Base-by-base conservation (phyloP, 2,329 filamentous ascomycete species). In the Scytalidium lignicola region DNA sequence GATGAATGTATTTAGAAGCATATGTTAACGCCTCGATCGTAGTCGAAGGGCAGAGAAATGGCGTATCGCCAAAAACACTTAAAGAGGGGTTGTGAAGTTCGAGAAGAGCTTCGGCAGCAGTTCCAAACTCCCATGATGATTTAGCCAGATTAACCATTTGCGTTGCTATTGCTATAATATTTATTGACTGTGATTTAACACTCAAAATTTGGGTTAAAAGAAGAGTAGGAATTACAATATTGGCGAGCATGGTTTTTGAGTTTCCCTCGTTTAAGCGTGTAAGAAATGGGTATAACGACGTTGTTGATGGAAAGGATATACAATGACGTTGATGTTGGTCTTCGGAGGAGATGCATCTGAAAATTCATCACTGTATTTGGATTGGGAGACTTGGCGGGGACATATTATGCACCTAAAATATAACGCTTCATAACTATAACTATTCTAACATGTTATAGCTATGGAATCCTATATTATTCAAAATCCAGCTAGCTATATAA, bases 91-190 rank as follows among this genome's bases (percentile, higher is more conserved):
- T 62, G 43, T 66, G 59, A 39, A 70, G 65, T 51, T 73, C 67
- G 5, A 70, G 60, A 1, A 70, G 61, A 2, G 70, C 70, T 60
- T 73, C 62, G 19, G 64, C 61, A 2, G 68, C 65, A 8, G 65
- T 70, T 17, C 67, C 68, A 40, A 67, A 68, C 52, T 74, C 70
- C 70, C 68, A 71, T 52, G 64, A 67, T 37, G 32, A 37, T 17
- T n/a, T 37, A 37, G 32, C 10, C 15, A 37, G 32, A 5, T 13
- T 5, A 13, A 37, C n/a, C 32, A 37, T 37, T n/a, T 37, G 32
- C 10, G 6, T 17, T 37, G 32, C 32, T 37, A 37, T 17, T 4
- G 32, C 32, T 15, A 17, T 9, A 15, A 37, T n/a, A 37, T 37
- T 37, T 37, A 37, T 9, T 13, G 10, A 4, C 5, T 5, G 4